phyloP scores from a whole-genome alignment of 768 basidiomycete genomes.

The Boletales sp. region DNA sequence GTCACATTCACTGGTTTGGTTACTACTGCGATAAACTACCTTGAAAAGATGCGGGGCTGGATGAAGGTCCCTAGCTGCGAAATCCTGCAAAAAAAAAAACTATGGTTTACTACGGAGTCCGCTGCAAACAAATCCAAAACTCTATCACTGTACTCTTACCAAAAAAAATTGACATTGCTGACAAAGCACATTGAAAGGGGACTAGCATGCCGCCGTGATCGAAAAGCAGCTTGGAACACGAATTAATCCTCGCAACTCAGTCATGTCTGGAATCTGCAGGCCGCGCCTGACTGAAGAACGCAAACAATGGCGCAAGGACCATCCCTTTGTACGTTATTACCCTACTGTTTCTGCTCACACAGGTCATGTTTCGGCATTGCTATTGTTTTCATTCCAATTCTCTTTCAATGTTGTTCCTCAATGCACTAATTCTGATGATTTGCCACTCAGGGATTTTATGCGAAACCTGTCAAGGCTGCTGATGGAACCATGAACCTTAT shows the following conservation, averaged over 20 bases:
- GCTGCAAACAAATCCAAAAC: too few relatives aligned
- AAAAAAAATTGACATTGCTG: conserved; percentile 6
- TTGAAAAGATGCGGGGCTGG: too few relatives aligned
- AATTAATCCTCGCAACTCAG: conserved; percentile 4
- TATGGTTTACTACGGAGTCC: too few relatives aligned
- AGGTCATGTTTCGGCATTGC: conserved; percentile 2
- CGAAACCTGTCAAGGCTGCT: conserved; percentile 82
- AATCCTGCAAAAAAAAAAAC: too few relatives aligned
- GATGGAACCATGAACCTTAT: conserved; percentile 96
- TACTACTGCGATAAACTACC: too few relatives aligned
- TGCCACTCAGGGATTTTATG: conserved; percentile 83
- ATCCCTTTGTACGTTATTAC: conserved; percentile 80
- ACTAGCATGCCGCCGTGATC: not conserved
- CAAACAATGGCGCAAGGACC: conserved; percentile 98
- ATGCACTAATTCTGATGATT: conserved; percentile 4
- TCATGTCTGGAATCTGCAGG: conserved; percentile 90
- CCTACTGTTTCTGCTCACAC: not conserved
- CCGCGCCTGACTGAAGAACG: conserved; percentile 93
- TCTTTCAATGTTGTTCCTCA: not conserved
- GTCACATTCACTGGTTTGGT: too few relatives aligned
- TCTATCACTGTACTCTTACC: too few relatives aligned
- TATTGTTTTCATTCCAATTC: not conserved
- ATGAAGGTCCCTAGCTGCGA: too few relatives aligned
- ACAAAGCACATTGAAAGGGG: conserved; percentile 13
- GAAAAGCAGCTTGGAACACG: too few relatives aligned